phyloP scores from a whole-genome alignment of 345 rosid species.

The Arabidopsis thaliana region TAIR10.1 NC_003071.7:14420501-14421000 shows the following conservation, averaged over 20 bases:
- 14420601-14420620: conserved; percentile 80
- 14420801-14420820: conserved; percentile 67
- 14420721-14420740: conserved; percentile 70
- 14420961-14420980: conserved; percentile 84
- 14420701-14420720: conserved; percentile 54
- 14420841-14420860: conserved; percentile 83
- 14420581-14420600: conserved; percentile 42
- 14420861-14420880: conserved; percentile 48
- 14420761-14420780: conserved; percentile 75
- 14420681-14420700: conserved; percentile 89
- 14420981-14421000: conserved; percentile 88
- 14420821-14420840: conserved; percentile 93
- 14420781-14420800: conserved; percentile 63
- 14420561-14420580: conserved; percentile 53
- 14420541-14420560: conserved; percentile 51
- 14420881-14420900: conserved; percentile 42
- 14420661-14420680: conserved; percentile 76
- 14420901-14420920: conserved; percentile 3
- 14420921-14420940: conserved; percentile 41
- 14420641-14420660: conserved; percentile 62
- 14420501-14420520: conserved; percentile 33
- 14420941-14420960: conserved; percentile 56
- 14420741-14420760: conserved; percentile 81
- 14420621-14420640: conserved; percentile 61
- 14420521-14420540: conserved; percentile 48